Evolutionary conservation across 371 early-diverging fungal genomes (phyloP), one percentile per base, ranked within the genome.

Genomic region (Capillidium rhysosporum): DNA sequence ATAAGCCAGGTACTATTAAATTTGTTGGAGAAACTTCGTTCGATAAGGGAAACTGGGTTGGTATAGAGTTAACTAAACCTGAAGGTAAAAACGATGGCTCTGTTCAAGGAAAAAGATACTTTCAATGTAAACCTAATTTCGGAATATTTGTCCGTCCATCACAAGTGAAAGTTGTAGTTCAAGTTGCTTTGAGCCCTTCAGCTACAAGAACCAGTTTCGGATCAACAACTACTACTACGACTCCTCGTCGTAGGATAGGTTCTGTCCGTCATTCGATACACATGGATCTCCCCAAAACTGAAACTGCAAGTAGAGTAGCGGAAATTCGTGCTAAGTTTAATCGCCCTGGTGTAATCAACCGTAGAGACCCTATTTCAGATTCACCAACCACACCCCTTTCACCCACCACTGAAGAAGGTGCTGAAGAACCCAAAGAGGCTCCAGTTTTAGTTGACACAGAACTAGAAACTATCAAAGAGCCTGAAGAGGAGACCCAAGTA

Each of bases 101-200:
- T 0, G 85, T 87, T 44, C 69, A 80, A 38, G 84, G 82, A 40
- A 71, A 68, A 48, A 73, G 83, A 0, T 92, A 92, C 67, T 92
- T 89, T 70, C 78, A 82, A 3, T 85, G 86, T 55, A 65, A 58
- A 54, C 60, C 73, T 9, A 62, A 68, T 7, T 74, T 79, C 62
- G 92, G 90, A 52, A 73, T 89, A n/a, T 92, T 92, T 73, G 82
- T 85, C 26, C 66, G 87, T 43, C 63, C 80, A 34, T 71, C 74
- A 14, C 81, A 83, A 59, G 72, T 80, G 21, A 76, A 72, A 56
- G 29, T 69, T 0, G 47, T 79, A 8, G 56, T 57, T 9, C 55
- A 62, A 25, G 46, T 53, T 26, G 40, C 63, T 29, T 57, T 64
- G 44, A 41, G 65, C 10, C 57, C 52, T 26, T 66, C 63, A 12